Evolutionary conservation across 164 flowering plant genomes (phyloP), one percentile per base, ranked within the genome.

Genomic region (Macadamia tetraphylla): DNA sequence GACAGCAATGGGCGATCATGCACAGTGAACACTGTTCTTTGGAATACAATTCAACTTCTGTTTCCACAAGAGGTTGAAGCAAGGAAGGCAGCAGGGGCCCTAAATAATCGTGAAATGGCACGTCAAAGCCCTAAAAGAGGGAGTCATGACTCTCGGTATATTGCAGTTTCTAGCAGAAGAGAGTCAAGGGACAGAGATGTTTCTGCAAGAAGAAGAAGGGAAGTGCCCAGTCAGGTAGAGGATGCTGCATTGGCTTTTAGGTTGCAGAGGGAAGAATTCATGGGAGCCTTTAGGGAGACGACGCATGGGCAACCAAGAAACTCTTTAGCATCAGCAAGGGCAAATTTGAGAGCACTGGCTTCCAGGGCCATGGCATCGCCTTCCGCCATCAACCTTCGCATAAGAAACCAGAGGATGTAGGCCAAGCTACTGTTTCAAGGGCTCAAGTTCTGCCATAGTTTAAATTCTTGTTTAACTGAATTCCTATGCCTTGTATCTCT

Each of bases 1-100:
- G 78, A 78, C 87, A 90, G 97, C 80, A 88, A 86, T 80, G 91
- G 95, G 62, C 86, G 96, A 72, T 83, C 88, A 52, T 94, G 94
- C 74, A 85, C 88, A 3, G 86, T 94, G 56, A 94, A 94, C 76
- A 94, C 97, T 29, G 90, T 91, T 64, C 92, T 94, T 44, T 92
- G 98, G 98, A 92, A 90, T 86, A 90, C 98, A 46, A 90, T 92
- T 52, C 98, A 92, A 77, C 92, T 92, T 60, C 74, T 92, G 68
- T 94, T 94, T 74, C 98, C 98, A 6, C 73, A 79, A 69, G 97
- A 91, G 62, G 78, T 89, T 9, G 90, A 88, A 74, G 81, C 86
- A 74, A 87, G 88, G 73, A 91, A 87, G 72, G 79, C 77, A 3
- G 70, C 70, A 30, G 69, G 75, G 1, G 73, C 76, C 15, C 59